Evolutionary conservation across 2,329 filamentous ascomycete genomes (phyloP), one percentile per base, ranked within the genome.

Genomic region (Monosporascus sp.): DNA sequence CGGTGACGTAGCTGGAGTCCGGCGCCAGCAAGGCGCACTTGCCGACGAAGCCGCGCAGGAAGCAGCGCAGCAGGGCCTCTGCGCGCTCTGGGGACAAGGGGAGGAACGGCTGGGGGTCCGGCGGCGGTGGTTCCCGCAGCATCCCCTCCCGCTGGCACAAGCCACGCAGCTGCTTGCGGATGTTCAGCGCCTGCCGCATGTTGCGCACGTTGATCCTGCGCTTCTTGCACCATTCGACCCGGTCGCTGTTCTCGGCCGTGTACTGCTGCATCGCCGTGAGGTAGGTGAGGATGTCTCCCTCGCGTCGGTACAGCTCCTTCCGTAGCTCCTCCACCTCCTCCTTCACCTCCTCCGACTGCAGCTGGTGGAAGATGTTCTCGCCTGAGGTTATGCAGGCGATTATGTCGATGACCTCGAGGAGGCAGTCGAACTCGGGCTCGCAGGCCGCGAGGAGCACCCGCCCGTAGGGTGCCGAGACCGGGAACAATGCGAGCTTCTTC

Each of bases 321-420:
- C 84, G 78, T 18, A 70, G 67, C 15, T 75, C 74, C 53, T 81
- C 79, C 1, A 79, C 74, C 20, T 79, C 74, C 50, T 85, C 81
- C 22, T 72, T 71, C 2, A 72, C 75, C 55, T 85, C 80, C 57
- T 85, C 81, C 0, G 78, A 79, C 48, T 81, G 79, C 0, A 84
- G 68, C 46, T 83, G 80, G 11, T 82, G 68, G 60, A 86, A 87
- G 11, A 87, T 79, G 54, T 84, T 82, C 49, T 85, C 81, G 43
- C 84, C 84, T 0, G 81, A 75, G 0, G 82, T 86, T 22, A 87
- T 75, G 55, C 81, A 84, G 0, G 84, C 75, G 37, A 87, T 88
- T 52, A 97, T 87, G 64, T 97, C 94, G 58, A 99, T 93, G 4
- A 85, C 86, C 60, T 96, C 91, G 0, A 86, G 70, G 1, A 97